Base-by-base conservation (phyloP, 768 basidiomycete species). In the Leucocoprinus birnbaumii region DNA sequence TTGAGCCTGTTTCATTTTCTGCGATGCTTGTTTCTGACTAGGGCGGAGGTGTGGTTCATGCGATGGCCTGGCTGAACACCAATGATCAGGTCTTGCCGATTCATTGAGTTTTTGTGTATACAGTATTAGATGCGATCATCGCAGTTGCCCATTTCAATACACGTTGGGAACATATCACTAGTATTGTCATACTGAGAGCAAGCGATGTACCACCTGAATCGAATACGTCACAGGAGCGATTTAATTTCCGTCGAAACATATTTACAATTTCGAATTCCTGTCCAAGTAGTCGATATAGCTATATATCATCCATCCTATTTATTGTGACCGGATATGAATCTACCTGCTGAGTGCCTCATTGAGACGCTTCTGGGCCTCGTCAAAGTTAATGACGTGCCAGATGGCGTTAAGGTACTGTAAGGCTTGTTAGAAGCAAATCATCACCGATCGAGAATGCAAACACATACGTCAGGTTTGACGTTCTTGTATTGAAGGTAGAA, bases 341-440 rank as follows among this genome's bases (percentile, higher is more conserved):
- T 65, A 64, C 43, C 49, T 55, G 16, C 56, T 41, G 60, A 27
- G 66, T 56, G 31, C 71, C 76, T 76, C 75, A 11, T 67, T 57
- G 45, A 76, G 66, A 43, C 80, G 76, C 48, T 75, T 73, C 66
- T 94, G 92, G 6, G 94, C 96, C 73, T 96, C 92, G 63, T 91
- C 83, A 73, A 94, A 98, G 79, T 97, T 94, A 80, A 98, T 83
- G 57, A 98, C 94, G 61, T 86, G 86, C 94, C 95, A 98, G 67
- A 98, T 94, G 19, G 93, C 93, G 45, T 82, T 84, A 70, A 98
- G 85, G 76, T 98, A 98, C 94, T 94, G 61, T 25, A 44, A 53
- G 21, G 72, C 85, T 54, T 49, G 18, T 58, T 46, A 22, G 42
- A 16, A 16, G 34, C 34, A 42, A 47, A 38, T 44, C 27, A 1